A percentile compares a stretch with the other conserved stretches of the same genome.
phyloP scores from a whole-genome alignment of 371 early-diverging fungal species.

The Parasitella parasitica region DNA sequence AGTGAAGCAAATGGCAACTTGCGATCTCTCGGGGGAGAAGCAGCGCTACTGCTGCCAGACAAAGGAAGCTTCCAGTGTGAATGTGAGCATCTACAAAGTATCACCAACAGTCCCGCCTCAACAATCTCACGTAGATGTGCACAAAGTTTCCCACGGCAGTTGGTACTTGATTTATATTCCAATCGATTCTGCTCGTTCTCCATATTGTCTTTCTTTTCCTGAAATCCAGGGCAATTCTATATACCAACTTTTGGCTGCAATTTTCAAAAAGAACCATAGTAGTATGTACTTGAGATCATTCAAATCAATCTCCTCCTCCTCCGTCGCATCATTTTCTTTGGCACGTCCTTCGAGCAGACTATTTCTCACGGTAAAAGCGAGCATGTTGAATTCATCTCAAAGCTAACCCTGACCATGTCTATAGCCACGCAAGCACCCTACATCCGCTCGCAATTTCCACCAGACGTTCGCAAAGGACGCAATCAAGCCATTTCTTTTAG shows the following conservation, averaged over 20 bases:
- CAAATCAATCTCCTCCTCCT: constrained; percentile 9
- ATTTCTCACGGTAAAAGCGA: constrained; percentile 25
- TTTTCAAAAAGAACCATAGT: neutral
- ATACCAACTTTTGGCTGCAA: neutral
- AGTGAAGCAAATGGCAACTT: too few species aligned
- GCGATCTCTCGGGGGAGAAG: too few species aligned
- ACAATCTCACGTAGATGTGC: too few species aligned
- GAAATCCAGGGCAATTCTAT: neutral
- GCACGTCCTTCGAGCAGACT: constrained; percentile 9
- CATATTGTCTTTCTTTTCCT: neutral
- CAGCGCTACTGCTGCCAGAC: too few species aligned
- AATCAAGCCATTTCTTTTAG: constrained; percentile 83
- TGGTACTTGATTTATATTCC: neutral
- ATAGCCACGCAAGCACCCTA: neutral
- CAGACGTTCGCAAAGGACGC: constrained; percentile 30
- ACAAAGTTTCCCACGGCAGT: constrained; percentile 12
- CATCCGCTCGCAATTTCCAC: constrained; percentile 35
- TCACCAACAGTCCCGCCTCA: neutral
- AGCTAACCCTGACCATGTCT: neutral
- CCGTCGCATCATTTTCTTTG: neutral
- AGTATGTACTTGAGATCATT: constrained; percentile 12
- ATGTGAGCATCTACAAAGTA: neutral
- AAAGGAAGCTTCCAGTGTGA: too few species aligned
- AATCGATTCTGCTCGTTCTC: neutral
- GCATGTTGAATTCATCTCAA: neutral